Evolutionary conservation across 129 eudicot genomes (phyloP), one percentile per base, ranked within the genome.

Genomic region (Chrysanthemum makinoi): DNA sequence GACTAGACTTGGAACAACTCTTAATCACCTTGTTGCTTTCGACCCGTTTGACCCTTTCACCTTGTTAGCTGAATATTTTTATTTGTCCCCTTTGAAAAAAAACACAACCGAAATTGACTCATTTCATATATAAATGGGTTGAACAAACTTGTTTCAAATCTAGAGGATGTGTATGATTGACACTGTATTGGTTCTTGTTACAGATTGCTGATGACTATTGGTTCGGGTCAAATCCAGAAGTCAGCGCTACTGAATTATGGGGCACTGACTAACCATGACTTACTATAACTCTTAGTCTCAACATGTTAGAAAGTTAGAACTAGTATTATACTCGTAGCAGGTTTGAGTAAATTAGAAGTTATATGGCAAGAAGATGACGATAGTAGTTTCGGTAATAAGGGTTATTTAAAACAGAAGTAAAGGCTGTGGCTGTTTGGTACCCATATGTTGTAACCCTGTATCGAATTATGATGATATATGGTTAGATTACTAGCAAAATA

Each of bases 151-250:
- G 56, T 18, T 16, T 0, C 62, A 9, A 49, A n/a, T 61, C 13
- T 18, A 24, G 17, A 14, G 14, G 59, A 44, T 55, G 55, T 46
- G 4, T 44, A 24, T 65, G 48, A 10, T 53, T 22, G 11, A n/a
- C 47, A 26, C n/a, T 44, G 8, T 44, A 39, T 7, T 30, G 53
- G 11, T 35, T 76, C 57, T 49, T 73, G 68, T 22, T 84, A 85
- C 89, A 89, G 96, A 57, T 58, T 46, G 83, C 81, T 62, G 79
- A 86, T 73, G 92, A 89, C 75, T 89, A 86, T 68, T 89, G 93
- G 90, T 77, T 89, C 44, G 75, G 74, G 46, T 84, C 90, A 39
- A 85, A 86, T 59, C 60, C 72, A 28, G 80, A 78, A 51, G 77
- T 86, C 55, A 78, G 85, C 18, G 79, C 81, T 57, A 78, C 86